Evolutionary conservation across 306 rosid species (phyloP).

Genomic region (Quillaja saponaria): DNA sequence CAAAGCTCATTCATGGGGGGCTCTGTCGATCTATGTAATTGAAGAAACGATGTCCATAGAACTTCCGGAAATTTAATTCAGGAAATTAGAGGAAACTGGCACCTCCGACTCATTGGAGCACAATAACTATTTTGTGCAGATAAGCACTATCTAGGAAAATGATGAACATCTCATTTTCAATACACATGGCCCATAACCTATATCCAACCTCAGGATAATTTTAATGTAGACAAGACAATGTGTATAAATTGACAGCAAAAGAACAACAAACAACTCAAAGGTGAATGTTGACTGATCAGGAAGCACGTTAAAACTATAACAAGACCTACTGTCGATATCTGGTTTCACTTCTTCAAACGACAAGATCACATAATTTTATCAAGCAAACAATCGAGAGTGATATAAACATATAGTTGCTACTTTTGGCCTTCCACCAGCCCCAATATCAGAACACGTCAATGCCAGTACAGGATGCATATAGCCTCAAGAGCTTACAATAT

Average conservation of each 20-base stretch:
- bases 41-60: too few species aligned
- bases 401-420: conserved; percentile 56
- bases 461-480: conserved; percentile 27
- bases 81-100: too few species aligned
- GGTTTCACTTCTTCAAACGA: conserved; percentile 42
- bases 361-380: conserved; percentile 49
- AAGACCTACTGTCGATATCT: conserved; percentile 33
- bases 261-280: conserved; percentile 36
- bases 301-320: conserved; percentile 22
- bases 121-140: too few species aligned
- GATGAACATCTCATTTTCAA: too few species aligned
- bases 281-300: conserved; percentile 31
- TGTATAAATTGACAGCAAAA: conserved; percentile 26
- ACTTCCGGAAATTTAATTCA: too few species aligned
- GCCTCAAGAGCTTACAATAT: conserved; percentile 57
- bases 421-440: conserved; percentile 47
- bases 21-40: too few species aligned
- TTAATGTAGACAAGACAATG: conserved; percentile 31
- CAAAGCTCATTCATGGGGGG: too few species aligned
- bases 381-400: conserved; percentile 56
- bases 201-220: conserved; percentile 21
- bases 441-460: conserved; percentile 28
- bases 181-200: too few species aligned
- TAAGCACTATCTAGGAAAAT: too few species aligned
- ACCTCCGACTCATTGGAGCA: too few species aligned